phyloP scores from a whole-genome alignment of 2,329 filamentous ascomycete genomes.

The Dactylonectria macrodidyma region DNA sequence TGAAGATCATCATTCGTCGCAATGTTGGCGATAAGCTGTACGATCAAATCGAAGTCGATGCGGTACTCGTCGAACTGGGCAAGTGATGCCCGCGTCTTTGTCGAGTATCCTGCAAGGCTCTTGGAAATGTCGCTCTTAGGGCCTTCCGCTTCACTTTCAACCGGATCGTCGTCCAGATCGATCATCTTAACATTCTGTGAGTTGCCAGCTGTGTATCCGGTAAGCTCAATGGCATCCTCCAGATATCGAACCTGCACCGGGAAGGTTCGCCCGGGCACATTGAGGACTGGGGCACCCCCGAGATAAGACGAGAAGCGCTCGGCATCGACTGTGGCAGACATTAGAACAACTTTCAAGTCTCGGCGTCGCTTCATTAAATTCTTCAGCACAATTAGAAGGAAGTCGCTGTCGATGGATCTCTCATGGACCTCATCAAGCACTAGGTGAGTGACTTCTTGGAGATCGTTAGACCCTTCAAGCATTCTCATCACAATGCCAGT shows the following conservation, averaged over 20 bases:
- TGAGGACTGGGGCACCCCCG: constrained; percentile 86
- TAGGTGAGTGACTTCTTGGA: constrained; percentile 92
- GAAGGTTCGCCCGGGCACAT: constrained; percentile 93
- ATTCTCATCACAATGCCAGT: constrained; percentile 97
- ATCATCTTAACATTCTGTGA: constrained; percentile 66
- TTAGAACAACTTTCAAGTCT: constrained; percentile 92
- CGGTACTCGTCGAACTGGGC: constrained; percentile 89
- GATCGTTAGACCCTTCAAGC: constrained; percentile 89
- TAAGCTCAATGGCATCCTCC: constrained; percentile 93
- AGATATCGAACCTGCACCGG: constrained; percentile 90
- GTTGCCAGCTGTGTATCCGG: constrained; percentile 75
- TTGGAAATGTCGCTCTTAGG: constrained; percentile 72
- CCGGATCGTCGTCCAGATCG: constrained; percentile 74
- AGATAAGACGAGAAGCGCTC: constrained; percentile 93
- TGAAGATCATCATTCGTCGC: constrained; percentile 77
- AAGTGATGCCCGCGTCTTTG: constrained; percentile 81
- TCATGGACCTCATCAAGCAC: constrained; percentile 99
- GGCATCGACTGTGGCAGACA: constrained; percentile 98
- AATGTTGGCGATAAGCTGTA: constrained; percentile 83
- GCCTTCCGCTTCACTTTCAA: constrained; percentile 66
- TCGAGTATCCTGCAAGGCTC: constrained; percentile 80
- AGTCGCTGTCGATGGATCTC: constrained; percentile 95
- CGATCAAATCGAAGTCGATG: constrained; percentile 90
- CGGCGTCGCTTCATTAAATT: constrained; percentile 82
- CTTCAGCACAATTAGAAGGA: constrained; percentile 91